Conservation (phyloP, 192 early-diverging fungal species). For the Mortierella alpina region DNA sequence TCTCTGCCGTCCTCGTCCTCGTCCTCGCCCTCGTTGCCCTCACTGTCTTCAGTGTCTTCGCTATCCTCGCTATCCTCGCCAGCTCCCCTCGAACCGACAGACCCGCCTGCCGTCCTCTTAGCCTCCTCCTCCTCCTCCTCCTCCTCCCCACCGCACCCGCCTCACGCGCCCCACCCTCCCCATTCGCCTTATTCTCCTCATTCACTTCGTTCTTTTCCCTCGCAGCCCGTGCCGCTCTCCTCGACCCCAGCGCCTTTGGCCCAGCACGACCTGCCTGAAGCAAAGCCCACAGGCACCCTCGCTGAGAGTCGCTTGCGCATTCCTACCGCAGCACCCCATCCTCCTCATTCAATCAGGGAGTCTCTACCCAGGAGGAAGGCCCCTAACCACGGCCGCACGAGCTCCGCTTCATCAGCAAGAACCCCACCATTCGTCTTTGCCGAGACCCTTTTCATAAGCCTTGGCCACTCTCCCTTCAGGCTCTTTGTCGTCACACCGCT, state of each 20-base stretch:
- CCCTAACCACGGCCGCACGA: no score
- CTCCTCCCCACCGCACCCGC: not conserved
- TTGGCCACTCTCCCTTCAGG: conserved; percentile 3
- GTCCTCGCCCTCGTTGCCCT: not conserved
- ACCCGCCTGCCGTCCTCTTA: not conserved
- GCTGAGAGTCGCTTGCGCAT: not conserved
- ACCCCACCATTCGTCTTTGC: conserved; percentile 2
- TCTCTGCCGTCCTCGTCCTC: conserved; percentile 11
- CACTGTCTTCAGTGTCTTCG: conserved; percentile 2
- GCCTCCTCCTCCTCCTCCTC: not conserved
- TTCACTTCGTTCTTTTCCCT: not conserved
- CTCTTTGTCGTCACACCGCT: not conserved
- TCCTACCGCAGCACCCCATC: not conserved
- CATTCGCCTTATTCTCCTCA: not conserved
- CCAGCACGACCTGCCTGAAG: not conserved
- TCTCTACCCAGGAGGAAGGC: no score
- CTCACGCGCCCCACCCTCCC: not conserved
- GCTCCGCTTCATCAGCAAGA: not conserved
- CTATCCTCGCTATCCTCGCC: not conserved
- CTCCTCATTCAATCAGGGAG: no score
- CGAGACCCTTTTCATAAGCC: not conserved
- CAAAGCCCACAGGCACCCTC: not conserved
- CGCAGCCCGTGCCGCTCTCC: not conserved
- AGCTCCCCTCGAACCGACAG: not conserved
- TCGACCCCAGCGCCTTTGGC: not conserved